Evolutionary conservation across 2,329 filamentous ascomycete genomes (phyloP).

Genomic region (Pyrenophora teres): DNA sequence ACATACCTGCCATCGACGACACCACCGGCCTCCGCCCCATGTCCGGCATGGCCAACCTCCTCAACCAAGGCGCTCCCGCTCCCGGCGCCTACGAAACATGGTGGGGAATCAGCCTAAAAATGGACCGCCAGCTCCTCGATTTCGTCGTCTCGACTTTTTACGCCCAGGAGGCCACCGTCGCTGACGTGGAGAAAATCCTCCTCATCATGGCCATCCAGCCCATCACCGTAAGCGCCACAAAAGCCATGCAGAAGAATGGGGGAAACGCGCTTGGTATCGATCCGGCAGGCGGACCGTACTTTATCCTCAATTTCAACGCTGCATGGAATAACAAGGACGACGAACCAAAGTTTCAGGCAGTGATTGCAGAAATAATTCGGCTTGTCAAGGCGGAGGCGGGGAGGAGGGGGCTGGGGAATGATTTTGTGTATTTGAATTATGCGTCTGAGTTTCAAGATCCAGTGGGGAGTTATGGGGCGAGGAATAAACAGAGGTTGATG

Average conservation of each 20-base stretch:
- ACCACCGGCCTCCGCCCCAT: conserved; percentile 28
- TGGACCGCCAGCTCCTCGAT: conserved; percentile 17
- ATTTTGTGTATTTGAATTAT: conserved; percentile 23
- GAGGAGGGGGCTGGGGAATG: conserved; percentile 11
- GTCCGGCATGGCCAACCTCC: conserved; percentile 20
- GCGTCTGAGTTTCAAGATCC: conserved; percentile 46
- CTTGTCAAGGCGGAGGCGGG: conserved; percentile 12
- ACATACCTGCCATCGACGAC: conserved; percentile 28
- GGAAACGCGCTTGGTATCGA: conserved; percentile 34
- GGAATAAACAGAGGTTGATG: conserved; percentile 30
- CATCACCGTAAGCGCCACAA: conserved; percentile 16
- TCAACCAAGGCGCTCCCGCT: conserved; percentile 16
- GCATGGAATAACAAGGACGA: conserved; percentile 13
- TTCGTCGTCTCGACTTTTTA: conserved; percentile 22
- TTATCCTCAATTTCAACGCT: conserved; percentile 20
- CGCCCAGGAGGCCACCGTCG: conserved; percentile 16
- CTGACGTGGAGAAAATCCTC: conserved; percentile 22
- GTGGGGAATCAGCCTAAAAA: conserved; percentile 27
- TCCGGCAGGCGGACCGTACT: conserved; percentile 19
- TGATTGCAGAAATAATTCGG: conserved; percentile 10
- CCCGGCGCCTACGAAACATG: conserved; percentile 20
- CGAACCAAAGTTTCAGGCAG: conserved; percentile 14
- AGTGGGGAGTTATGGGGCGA: conserved; percentile 47
- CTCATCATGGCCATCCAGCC: conserved; percentile 22
- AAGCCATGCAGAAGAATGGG: conserved; percentile 23